These are phyloP conservation scores for Thyridium curvatum DNA, from an alignment of 2,329 filamentous ascomycete genomes.

Conservation along the genomic window DNA sequence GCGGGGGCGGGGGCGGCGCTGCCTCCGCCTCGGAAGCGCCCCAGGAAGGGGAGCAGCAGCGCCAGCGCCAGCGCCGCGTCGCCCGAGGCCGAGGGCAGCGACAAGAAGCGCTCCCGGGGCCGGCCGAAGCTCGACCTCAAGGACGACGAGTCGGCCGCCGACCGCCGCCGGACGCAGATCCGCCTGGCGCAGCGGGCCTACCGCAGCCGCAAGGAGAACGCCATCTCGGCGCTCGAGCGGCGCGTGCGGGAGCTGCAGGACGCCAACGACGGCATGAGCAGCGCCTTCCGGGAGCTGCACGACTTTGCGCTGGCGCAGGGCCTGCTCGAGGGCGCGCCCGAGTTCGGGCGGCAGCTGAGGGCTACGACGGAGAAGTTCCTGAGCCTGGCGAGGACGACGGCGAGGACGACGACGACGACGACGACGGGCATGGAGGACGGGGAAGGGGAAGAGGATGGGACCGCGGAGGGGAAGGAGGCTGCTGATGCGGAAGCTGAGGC, in stretches of 20 bases:
- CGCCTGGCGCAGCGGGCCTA: constrained; percentile 82
- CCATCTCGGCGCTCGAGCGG: constrained; percentile 66
- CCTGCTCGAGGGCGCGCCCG: constrained; percentile 49
- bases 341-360: constrained; percentile 51
- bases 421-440: constrained; percentile 13
- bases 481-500: too few species aligned
- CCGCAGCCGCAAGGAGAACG: constrained; percentile 75
- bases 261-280: constrained; percentile 68
- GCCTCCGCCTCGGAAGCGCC: constrained; percentile 22
- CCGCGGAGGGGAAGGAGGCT: constrained; percentile 1
- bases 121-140: constrained; percentile 70
- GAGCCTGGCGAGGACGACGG: constrained; percentile 39
- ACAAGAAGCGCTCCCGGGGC: constrained; percentile 59
- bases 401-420: constrained; percentile 27
- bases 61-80: constrained; percentile 4
- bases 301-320: constrained; percentile 53
- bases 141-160: constrained; percentile 70
- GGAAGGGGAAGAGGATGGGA: constrained; percentile 4
- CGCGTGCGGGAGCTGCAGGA: constrained; percentile 63
- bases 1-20: too few species aligned
- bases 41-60: constrained; percentile 6
- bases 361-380: constrained; percentile 53
- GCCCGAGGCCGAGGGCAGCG: constrained; percentile 18
- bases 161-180: constrained; percentile 83
- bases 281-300: constrained; percentile 61